Percentiles rank a stretch among this genome's conserved stretches.
Evolutionary conservation across 1,139 yeast species (phyloP).

Genomic region (Eremothecium cymbalariae): DNA sequence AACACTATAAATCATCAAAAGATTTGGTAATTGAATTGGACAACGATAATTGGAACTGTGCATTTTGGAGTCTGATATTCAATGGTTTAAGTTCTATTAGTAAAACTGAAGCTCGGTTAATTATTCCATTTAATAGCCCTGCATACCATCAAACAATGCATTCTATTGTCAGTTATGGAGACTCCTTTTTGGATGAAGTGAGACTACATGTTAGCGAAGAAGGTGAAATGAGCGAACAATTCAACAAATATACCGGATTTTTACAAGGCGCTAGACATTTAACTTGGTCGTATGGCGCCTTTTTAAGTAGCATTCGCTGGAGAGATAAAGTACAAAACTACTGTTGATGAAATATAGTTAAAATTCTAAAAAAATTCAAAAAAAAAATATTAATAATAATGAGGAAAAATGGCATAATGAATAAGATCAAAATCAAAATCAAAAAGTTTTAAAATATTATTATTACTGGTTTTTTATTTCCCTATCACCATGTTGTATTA

Average conservation of each 20-base stretch:
- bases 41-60: slow-evolving; percentile 13
- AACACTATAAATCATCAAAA: slow-evolving; percentile 29
- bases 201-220: slow-evolving; percentile 60
- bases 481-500: no score
- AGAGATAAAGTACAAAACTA: slow-evolving; percentile 37
- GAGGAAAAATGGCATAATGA: no score
- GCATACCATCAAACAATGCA: slow-evolving; percentile 41
- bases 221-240: slow-evolving; percentile 88
- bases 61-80: slow-evolving; percentile 20
- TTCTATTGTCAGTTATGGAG: slow-evolving; percentile 53
- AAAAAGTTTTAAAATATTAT: no score
- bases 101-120: slow-evolving; percentile 14
- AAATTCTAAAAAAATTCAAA: no score
- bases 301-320: slow-evolving; percentile 66
- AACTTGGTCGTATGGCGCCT: slow-evolving; percentile 87
- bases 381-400: no score
- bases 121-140: slow-evolving; percentile 39
- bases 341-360: not conserved
- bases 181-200: slow-evolving; percentile 65
- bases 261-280: slow-evolving; percentile 82
- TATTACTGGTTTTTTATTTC: no score
- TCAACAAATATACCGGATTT: slow-evolving; percentile 68
- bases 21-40: slow-evolving; percentile 31
- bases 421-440: no score
- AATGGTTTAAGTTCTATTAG: slow-evolving; percentile 2